Base-by-base conservation (phyloP, 805 yeast genomes). In the Cyberlindnera xylosilytica region DNA sequence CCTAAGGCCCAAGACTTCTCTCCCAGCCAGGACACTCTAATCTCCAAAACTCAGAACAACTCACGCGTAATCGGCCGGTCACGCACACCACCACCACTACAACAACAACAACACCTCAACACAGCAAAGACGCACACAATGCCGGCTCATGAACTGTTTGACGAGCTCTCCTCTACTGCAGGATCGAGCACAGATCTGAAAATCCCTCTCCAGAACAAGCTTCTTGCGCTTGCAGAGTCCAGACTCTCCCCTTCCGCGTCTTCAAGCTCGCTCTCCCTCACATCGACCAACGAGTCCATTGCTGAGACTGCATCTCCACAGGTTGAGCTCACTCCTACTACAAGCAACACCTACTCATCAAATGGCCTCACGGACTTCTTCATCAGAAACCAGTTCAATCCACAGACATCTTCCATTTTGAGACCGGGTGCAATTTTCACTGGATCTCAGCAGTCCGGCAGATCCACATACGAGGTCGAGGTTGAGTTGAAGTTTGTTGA, bases 401-500 rank as follows among this genome's bases (percentile, higher is more conserved):
- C 61, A 2, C 23, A 24, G 20, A 49, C 52, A 1, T 47, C 71
- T 11, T 68, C 75, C 39, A 76, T 74, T 41, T 64, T 86, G 16
- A 73, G 76, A 42, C 82, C 89, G 3, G 81, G 84, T 35, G 70
- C 86, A 20, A 64, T 56, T 28, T 86, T 81, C 51, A 57, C 69
- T 8, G 95, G 95, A 3, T 73, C 79, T 18, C 95, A 86, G 55
- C 83, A 79, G 54, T 78, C 87, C 10, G 87, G 85, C 1, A 65
- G 74, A 45, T 71, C 78, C 3, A 73, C 77, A 4, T 83, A 81
- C 60, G 82, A 79, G 49, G 87, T 86, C 16, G 66, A 72, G 32
- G 87, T 85, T 17, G 87, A 81, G 53, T 65, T 86, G 50, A 76
- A 81, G 60, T 75, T 74, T 36, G 84, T 85, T n/a, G 88, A 86